Evolutionary conservation across 2,329 filamentous ascomycete genomes (phyloP).

Genomic region (Pseudogymnoascus sp.): DNA sequence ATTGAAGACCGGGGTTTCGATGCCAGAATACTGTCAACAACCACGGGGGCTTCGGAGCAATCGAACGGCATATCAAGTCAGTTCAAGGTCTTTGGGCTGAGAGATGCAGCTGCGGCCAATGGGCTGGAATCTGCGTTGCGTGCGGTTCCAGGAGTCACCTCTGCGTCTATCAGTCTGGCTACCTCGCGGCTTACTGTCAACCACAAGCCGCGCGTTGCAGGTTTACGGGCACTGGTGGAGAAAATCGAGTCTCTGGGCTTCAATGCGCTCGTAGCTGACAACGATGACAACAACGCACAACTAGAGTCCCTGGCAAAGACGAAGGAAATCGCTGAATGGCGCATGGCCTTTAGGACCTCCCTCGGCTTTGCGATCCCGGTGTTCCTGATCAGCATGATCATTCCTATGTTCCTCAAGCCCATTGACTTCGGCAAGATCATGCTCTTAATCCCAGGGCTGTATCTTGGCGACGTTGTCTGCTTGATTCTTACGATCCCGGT

Average conservation of each 20-base stretch:
- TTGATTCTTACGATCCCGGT: slow-evolving; percentile 80
- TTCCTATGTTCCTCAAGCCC: slow-evolving; percentile 73
- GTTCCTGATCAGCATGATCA: slow-evolving; percentile 83
- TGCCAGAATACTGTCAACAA: slow-evolving; percentile 70
- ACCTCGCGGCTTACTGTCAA: slow-evolving; percentile 66
- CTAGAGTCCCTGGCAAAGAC: slow-evolving; percentile 94
- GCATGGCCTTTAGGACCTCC: slow-evolving; percentile 68
- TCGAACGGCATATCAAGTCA: slow-evolving; percentile 53
- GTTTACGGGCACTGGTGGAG: slow-evolving; percentile 76
- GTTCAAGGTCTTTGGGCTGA: slow-evolving; percentile 76
- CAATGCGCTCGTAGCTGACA: slow-evolving; percentile 83
- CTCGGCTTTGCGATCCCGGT: slow-evolving; percentile 80
- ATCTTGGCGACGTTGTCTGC: slow-evolving; percentile 80
- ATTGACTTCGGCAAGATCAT: slow-evolving; percentile 68
- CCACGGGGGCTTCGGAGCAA: slow-evolving; percentile 48
- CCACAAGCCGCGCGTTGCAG: slow-evolving; percentile 63
- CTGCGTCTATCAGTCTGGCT: slow-evolving; percentile 64
- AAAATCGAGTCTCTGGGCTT: slow-evolving; percentile 72
- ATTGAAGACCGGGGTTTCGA: slow-evolving; percentile 90
- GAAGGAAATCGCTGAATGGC: slow-evolving; percentile 92
- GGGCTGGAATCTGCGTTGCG: slow-evolving; percentile 61
- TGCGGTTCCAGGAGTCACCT: slow-evolving; percentile 60
- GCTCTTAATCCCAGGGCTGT: slow-evolving; percentile 64
- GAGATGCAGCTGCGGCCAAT: slow-evolving; percentile 62
- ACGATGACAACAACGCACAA: slow-evolving; percentile 93